phyloP scores from a whole-genome alignment of 1,284 basidiomycete genomes.

The Rhodotorula sp. region DNA sequence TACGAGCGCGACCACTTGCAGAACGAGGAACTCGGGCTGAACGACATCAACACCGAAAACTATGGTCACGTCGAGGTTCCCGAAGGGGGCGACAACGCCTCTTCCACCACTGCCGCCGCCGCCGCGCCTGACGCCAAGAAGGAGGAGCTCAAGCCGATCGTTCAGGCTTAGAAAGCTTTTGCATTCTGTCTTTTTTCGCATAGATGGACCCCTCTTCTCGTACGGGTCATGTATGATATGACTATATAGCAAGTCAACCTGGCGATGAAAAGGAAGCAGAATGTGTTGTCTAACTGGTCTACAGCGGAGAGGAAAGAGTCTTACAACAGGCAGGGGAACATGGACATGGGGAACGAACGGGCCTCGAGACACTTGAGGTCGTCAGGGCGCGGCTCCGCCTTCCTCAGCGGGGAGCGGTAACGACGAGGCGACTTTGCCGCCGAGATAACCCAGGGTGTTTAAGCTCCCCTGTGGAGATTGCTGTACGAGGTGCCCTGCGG shows the following conservation, averaged over 20 bases:
- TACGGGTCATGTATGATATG: not conserved
- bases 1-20: slow-evolving; percentile 87
- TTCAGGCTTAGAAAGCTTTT: slow-evolving; percentile 4
- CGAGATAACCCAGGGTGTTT: slow-evolving; percentile 21
- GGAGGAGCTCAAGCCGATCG: not conserved
- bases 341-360: not conserved
- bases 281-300: not conserved
- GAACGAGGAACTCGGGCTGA: slow-evolving; percentile 93
- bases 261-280: too few relatives aligned
- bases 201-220: not conserved
- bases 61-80: slow-evolving; percentile 54
- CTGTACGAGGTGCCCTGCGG: slow-evolving; percentile 24
- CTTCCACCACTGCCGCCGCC: not conserved
- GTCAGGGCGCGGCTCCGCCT: not conserved
- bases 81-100: not conserved
- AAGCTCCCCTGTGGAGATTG: slow-evolving; percentile 4
- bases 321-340: too few relatives aligned
- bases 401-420: not conserved
- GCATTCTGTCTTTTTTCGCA: not conserved
- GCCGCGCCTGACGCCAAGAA: not conserved
- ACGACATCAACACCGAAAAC: slow-evolving; percentile 91
- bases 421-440: slow-evolving; percentile 17
- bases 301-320: too few relatives aligned
- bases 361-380: not conserved
- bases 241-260: too few relatives aligned